Base-by-base conservation (phyloP, 805 yeast species). In the Candida nonsorbophila region DNA sequence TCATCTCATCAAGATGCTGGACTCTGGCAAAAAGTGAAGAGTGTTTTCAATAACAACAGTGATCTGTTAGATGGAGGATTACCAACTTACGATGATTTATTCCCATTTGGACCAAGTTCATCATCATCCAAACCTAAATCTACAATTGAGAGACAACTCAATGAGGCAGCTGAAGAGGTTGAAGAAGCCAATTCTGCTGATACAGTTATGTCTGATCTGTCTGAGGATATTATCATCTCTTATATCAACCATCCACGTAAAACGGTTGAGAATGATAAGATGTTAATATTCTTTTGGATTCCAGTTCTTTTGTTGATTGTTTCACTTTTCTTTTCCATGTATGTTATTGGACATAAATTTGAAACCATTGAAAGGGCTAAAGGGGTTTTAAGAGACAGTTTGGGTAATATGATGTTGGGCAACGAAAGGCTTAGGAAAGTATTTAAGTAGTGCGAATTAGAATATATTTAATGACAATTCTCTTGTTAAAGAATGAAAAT, bases 211-310 rank as follows among this genome's bases (percentile, higher is more conserved):
- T 56, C 66, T 2, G 71, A 65, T 38, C 58, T 67, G 14, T 58
- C 67, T 0, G 71, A 65, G 33, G 71, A 65, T 34, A 48, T 64
- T 57, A 62, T 60, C 7, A 48, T 64, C 5, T 50, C 66, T n/a
- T 59, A 55, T 34, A 55, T 64, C 25, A 58, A 64, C 41, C 65
- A 55, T 33, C 67, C 69, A 5, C 45, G 73, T 15, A 72, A 70
- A 42, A 58, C 74, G 0, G 60, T 73, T 20, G 67, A 65, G 43
- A 82, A 85, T 45, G 97, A 88, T 55, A 80, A 75, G 47, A 81
- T 86, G 84, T 65, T 88, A 39, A 59, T 85, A 37, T 84, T 88
- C 52, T 87, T 88, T 69, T 88, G 97, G 97, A 58, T 87, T 34
- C 97, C 97, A 9, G 69, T 84, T 21, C 56, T 74, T 51, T 58